Percentiles rank a stretch among this genome's conserved stretches.
These are phyloP conservation scores for Blastobotrys persicus DNA, from an alignment of 1,139 yeast genomes.

Conservation along the genomic window DNA sequence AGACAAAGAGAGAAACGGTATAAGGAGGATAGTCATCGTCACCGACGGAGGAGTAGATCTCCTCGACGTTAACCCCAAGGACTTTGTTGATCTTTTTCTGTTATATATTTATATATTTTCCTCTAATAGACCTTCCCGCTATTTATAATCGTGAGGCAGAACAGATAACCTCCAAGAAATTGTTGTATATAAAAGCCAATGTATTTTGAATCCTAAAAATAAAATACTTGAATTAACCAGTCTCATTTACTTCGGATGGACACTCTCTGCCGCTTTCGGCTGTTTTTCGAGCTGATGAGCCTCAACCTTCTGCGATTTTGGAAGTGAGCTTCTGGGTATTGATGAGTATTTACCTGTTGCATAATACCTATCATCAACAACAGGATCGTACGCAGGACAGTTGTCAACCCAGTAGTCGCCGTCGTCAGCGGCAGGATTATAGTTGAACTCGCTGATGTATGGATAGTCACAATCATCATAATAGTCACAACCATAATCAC, in stretches of 20 bases:
- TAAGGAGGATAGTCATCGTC: slow-evolving; percentile 1
- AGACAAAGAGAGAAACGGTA: slow-evolving; percentile 1
- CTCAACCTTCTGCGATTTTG: slow-evolving; percentile 1
- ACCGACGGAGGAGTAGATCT: slow-evolving; percentile 2
- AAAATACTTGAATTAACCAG: neutral
- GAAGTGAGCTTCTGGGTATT: neutral
- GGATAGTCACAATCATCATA: neutral
- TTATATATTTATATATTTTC: too few species aligned
- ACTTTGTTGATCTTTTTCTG: too few species aligned
- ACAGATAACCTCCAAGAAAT: too few species aligned
- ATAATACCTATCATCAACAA: neutral
- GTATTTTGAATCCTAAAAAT: too few species aligned
- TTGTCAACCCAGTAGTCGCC: neutral
- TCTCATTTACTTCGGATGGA: neutral
- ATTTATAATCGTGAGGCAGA: too few species aligned
- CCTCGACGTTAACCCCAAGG: neutral
- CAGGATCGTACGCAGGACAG: neutral
- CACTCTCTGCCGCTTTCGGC: neutral
- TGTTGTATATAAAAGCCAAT: too few species aligned
- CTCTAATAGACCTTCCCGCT: too few species aligned
- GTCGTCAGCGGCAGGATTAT: neutral
- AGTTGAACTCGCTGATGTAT: neutral
- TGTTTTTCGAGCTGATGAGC: slow-evolving; percentile 1
- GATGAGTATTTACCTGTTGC: too few species aligned
- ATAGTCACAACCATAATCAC: slow-evolving; percentile 5